phyloP scores from a whole-genome alignment of 2,329 filamentous ascomycete species.

The Calonectria fujianensis region DNA sequence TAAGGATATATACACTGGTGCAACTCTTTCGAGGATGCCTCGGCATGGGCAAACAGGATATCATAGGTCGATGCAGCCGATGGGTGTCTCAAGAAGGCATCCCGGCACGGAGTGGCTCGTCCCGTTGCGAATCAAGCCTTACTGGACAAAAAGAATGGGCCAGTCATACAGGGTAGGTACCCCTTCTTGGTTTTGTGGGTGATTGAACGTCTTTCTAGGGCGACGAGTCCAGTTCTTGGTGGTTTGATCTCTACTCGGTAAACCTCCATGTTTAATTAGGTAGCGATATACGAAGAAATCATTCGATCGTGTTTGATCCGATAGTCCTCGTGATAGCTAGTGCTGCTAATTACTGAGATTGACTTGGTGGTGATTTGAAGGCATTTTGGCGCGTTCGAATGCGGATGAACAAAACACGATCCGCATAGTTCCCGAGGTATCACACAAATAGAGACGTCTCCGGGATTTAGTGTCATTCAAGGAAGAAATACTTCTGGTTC shows the following conservation, averaged over 20 bases:
- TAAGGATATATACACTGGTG: not conserved
- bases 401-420: not conserved
- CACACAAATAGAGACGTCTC: not conserved
- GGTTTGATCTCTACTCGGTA: not conserved
- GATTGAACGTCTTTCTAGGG: not conserved
- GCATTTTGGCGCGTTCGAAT: not conserved
- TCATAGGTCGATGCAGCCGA: not conserved
- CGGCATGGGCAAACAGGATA: not conserved
- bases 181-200: no score
- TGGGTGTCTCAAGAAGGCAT: not conserved
- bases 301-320: not conserved
- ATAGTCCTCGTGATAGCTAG: not conserved
- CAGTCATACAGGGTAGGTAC: not conserved
- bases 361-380: not conserved
- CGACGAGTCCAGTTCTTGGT: not conserved
- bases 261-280: not conserved
- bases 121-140: not conserved
- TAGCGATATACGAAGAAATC: not conserved
- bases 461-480: not conserved
- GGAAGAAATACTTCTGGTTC: not conserved
- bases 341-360: not conserved
- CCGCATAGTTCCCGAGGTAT: not conserved
- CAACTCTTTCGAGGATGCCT: no score
- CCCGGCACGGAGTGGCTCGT: no score
- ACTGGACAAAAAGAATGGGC: not conserved